Base-by-base conservation (phyloP, 331 rosid species). In the Stylosanthes scabra region DNA sequence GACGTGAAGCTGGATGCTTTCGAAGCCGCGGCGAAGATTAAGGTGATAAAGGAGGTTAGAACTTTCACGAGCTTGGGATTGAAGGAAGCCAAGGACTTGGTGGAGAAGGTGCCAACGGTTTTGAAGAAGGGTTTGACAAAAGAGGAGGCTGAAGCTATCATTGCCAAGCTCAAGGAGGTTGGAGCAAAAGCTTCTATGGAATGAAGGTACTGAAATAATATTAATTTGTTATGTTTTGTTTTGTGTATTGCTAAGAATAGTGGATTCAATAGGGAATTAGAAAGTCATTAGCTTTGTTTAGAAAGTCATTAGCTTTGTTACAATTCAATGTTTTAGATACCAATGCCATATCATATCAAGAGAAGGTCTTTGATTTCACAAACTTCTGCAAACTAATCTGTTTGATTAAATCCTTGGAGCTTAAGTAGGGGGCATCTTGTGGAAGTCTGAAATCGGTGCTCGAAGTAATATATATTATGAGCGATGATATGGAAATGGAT, bases 51-150 rank as follows among this genome's bases (percentile, higher is more conserved):
- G 80, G 97, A 89, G 77, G 97, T 89, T 75, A 85, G 93, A 76
- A 74, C 87, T 27, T 89, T 91, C 70, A 91, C 96, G 57, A 89
- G 81, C 71, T 78, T 91, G 84, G 97, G 97, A 28, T 75, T 91
- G 96, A 91, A 91, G 86, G 97, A 91, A 65, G 97, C 97, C 2
- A 89, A 91, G 84, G 97, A 91, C 7, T 82, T 91, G 87, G 97
- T 91, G 83, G 97, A 89, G 87, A 91, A 87, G 71, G 87, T 80
- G 14, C 97, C 96, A 0, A 78, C 93, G 0, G 75, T 91, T 66
- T 80, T 91, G 91, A 91, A 91, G 91, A 89, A 87, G 69, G 96
- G 97, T 39, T 89, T 87, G 16, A 82, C 90, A 0, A 91, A 89
- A 74, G 97, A 91, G 67, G 97, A 91, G 66, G 97, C 85, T 0